Conservation (phyloP, 495 filamentous ascomycete genomes). For the Apodospora peruviana region DNA sequence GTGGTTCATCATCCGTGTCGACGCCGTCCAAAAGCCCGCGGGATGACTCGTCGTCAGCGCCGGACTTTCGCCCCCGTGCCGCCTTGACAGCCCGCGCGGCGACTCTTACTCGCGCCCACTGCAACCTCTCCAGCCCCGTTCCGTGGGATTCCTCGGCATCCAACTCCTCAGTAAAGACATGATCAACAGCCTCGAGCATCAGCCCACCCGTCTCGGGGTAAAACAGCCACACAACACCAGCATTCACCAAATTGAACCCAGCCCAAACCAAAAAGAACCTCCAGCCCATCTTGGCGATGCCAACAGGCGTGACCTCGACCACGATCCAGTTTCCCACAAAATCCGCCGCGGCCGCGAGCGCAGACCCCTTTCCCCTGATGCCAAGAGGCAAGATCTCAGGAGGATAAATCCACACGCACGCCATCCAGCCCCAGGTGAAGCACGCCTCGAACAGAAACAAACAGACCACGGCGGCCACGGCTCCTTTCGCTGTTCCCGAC, state of each 20-base stretch:
- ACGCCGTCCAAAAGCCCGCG: constrained; percentile 5
- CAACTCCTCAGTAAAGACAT: constrained; percentile 39
- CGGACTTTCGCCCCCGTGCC: not conserved
- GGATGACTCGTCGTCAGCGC: constrained; percentile 1
- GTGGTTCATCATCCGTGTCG: not conserved
- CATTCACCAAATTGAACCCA: constrained; percentile 52
- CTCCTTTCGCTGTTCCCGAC: constrained; percentile 22
- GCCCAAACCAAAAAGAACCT: constrained; percentile 47
- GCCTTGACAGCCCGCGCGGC: constrained; percentile 14
- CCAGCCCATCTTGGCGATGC: constrained; percentile 42
- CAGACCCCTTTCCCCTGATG: constrained; percentile 60
- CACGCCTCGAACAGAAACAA: constrained; percentile 40
- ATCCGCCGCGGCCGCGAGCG: constrained; percentile 58
- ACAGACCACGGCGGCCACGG: constrained; percentile 33
- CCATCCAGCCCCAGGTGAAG: constrained; percentile 34
- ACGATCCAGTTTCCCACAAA: constrained; percentile 48
- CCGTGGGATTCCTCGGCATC: not conserved
- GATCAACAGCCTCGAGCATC: constrained; percentile 43
- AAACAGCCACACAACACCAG: constrained; percentile 57
- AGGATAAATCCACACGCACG: constrained; percentile 45
- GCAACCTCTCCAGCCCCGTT: constrained; percentile 9
- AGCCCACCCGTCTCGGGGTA: constrained; percentile 56
- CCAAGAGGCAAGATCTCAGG: constrained; percentile 63
- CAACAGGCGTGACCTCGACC: constrained; percentile 45
- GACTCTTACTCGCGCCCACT: constrained; percentile 19